phyloP scores from a whole-genome alignment of 164 flowering plant genomes.

The Magnolia sinica region DNA sequence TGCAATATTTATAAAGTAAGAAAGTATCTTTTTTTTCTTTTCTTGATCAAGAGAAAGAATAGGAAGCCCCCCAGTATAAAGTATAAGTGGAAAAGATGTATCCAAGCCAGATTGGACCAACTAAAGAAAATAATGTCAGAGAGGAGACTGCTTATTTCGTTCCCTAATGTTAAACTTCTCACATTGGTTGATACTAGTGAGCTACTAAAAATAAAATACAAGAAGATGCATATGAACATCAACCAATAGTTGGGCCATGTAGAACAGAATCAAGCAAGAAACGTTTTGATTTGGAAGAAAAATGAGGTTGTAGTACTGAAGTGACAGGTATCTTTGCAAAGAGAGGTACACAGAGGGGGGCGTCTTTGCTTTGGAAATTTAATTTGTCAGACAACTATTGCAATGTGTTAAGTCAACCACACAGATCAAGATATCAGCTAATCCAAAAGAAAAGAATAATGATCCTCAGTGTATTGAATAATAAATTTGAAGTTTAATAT shows the following conservation, averaged over 20 bases:
- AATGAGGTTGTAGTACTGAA: too few species aligned
- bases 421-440: background rate
- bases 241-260: background rate
- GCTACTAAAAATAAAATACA: too few species aligned
- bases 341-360: too few species aligned
- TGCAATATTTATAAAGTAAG: constrained; percentile 22
- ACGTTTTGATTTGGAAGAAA: too few species aligned
- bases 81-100: background rate
- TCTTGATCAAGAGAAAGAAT: background rate
- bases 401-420: background rate
- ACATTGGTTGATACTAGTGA: too few species aligned
- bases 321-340: too few species aligned
- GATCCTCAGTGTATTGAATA: background rate
- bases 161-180: background rate
- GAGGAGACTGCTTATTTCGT: too few species aligned
- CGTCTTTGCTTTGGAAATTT: too few species aligned
- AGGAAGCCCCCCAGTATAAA: too few species aligned
- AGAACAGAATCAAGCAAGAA: background rate
- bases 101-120: background rate
- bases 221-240: background rate
- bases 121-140: background rate
- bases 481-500: background rate
- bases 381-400: background rate
- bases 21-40: background rate
- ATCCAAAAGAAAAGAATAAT: background rate